These are phyloP conservation scores for Solanum pinnatisectum DNA, from an alignment of 257 asterid genomes.

Conservation along the genomic window DNA sequence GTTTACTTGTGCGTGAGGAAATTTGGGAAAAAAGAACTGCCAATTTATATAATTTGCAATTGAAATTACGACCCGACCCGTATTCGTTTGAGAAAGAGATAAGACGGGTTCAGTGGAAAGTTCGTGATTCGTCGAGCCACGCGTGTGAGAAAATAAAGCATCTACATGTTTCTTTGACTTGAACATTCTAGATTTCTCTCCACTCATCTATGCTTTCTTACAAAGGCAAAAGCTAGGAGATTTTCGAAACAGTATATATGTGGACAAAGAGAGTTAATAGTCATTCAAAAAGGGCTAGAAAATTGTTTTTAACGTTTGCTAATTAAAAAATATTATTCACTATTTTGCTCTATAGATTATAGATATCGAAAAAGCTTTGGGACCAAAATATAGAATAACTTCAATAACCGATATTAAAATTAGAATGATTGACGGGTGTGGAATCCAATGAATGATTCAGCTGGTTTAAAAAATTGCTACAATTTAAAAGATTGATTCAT, in stretches of 20 bases:
- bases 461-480: too few species aligned
- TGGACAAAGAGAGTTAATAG: neutral
- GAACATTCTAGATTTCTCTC: conserved; percentile 4
- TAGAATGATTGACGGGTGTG: too few species aligned
- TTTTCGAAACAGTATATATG: neutral
- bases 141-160: neutral
- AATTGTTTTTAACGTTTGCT: too few species aligned
- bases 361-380: too few species aligned
- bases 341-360: too few species aligned
- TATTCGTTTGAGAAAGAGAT: neutral
- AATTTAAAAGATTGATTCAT: too few species aligned
- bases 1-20: neutral
- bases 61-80: neutral
- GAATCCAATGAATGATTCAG: too few species aligned
- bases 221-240: neutral
- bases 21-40: neutral
- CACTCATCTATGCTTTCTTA: neutral
- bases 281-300: neutral
- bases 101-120: neutral
- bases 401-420: too few species aligned
- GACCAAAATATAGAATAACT: too few species aligned
- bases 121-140: neutral
- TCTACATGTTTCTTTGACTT: neutral
- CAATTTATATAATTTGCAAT: neutral
- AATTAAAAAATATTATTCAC: too few species aligned